Conservation (phyloP, 768 basidiomycete species). For the Sporobolomyces pararoseus region DNA sequence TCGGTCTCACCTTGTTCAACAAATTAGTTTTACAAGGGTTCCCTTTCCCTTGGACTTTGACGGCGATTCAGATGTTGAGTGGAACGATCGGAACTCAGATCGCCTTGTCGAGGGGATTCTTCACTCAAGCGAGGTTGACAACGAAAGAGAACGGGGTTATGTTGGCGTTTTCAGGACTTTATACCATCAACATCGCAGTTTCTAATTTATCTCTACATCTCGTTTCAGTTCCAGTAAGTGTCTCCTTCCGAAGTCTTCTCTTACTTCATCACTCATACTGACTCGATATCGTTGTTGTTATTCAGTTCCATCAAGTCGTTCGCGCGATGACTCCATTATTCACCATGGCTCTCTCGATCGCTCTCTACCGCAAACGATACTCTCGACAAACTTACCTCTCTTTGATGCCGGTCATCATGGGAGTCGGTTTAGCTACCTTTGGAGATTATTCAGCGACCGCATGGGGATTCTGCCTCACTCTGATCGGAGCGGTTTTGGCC, state of each 20-base stretch:
- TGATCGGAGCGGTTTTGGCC: slow-evolving; percentile 85
- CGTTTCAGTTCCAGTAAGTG: slow-evolving; percentile 46
- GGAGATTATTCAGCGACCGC: slow-evolving; percentile 91
- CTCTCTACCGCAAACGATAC: slow-evolving; percentile 63
- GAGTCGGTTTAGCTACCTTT: slow-evolving; percentile 81
- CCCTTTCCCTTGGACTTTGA: slow-evolving; percentile 93
- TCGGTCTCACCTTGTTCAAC: slow-evolving; percentile 89
- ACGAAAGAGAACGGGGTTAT: slow-evolving; percentile 61
- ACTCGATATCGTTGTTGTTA: not conserved
- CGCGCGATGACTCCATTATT: slow-evolving; percentile 89
- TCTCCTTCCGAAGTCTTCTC: not conserved
- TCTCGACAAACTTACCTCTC: slow-evolving; percentile 64
- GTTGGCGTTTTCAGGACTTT: slow-evolving; percentile 77
- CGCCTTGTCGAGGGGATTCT: slow-evolving; percentile 60
- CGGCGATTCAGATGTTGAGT: slow-evolving; percentile 82
- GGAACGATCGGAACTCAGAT: slow-evolving; percentile 75
- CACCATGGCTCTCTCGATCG: slow-evolving; percentile 70
- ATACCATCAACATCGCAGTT: slow-evolving; percentile 89
- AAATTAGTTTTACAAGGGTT: slow-evolving; percentile 86
- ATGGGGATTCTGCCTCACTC: slow-evolving; percentile 78
- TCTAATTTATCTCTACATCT: slow-evolving; percentile 71
- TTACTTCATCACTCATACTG: not conserved
- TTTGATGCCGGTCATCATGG: slow-evolving; percentile 76
- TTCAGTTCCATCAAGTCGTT: slow-evolving; percentile 92
- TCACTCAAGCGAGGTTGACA: slow-evolving; percentile 59